Conservation (phyloP, 106 monocot species). For the Apostasia ramifera region DNA sequence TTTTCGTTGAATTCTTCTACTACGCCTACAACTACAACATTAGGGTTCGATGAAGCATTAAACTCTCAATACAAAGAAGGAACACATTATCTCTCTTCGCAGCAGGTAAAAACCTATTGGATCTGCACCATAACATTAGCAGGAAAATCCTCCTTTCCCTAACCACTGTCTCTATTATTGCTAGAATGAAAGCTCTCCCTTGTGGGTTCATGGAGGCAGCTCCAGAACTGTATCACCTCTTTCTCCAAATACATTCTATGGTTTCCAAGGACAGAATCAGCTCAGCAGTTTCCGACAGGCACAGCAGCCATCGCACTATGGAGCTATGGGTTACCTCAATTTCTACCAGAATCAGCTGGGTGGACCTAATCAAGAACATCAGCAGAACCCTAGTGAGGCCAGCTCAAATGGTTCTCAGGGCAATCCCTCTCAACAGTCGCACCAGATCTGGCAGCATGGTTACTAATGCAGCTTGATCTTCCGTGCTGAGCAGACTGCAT, state of each 20-base stretch:
- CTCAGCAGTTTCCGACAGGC: constrained; percentile 63
- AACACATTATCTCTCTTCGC: constrained; percentile 45
- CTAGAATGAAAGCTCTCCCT: constrained; percentile 66
- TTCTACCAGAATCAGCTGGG: constrained; percentile 73
- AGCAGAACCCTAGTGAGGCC: constrained; percentile 41
- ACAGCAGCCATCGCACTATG: constrained; percentile 68
- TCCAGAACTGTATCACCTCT: constrained; percentile 71
- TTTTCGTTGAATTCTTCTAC: constrained; percentile 49
- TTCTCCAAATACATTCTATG: constrained; percentile 63
- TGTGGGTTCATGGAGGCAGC: constrained; percentile 73
- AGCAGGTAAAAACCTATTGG: constrained; percentile 40
- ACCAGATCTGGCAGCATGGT: constrained; percentile 77
- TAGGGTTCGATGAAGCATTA: constrained; percentile 59
- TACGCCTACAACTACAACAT: constrained; percentile 37
- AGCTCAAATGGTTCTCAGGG: constrained; percentile 54
- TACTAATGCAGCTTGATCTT: constrained; percentile 34
- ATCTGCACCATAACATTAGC: not conserved
- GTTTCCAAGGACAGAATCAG: constrained; percentile 70
- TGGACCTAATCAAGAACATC: constrained; percentile 42
- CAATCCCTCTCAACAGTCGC: constrained; percentile 45
- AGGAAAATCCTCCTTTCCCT: not conserved
- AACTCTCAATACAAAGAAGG: constrained; percentile 73
- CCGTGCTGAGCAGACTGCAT: not conserved
- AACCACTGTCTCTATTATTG: not conserved
- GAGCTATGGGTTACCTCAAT: constrained; percentile 55